Conservation (phyloP, 148 eudicot species). For the Oxyria digyna region DNA sequence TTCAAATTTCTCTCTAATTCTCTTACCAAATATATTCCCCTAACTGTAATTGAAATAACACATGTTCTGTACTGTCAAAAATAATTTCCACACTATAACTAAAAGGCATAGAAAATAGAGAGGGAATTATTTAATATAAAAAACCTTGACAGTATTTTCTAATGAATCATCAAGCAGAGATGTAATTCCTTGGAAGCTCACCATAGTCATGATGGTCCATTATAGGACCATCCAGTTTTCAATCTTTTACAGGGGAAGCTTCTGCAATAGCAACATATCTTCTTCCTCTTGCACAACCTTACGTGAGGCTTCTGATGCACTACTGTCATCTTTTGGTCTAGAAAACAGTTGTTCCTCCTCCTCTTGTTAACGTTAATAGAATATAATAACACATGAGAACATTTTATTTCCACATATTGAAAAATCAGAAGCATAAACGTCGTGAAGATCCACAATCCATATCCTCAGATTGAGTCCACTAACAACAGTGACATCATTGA, state of each 20-base stretch:
- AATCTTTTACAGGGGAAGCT: conserved; percentile 72
- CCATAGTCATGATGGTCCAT: conserved; percentile 98
- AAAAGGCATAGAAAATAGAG: no score
- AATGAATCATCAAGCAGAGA: background rate
- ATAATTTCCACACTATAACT: no score
- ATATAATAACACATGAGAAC: background rate
- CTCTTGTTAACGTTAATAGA: conserved; percentile 31
- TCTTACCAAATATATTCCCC: conserved; percentile 93
- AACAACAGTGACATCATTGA: conserved; percentile 94
- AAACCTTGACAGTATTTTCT: background rate
- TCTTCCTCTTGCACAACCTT: conserved; percentile 95
- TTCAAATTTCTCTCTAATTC: conserved; percentile 90
- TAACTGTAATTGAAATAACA: conserved; percentile 42
- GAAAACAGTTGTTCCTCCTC: conserved; percentile 94
- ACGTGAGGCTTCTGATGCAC: conserved; percentile 86
- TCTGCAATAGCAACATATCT: conserved; percentile 68
- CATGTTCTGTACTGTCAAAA: no score
- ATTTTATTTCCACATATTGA: background rate
- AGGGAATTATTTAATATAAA: background rate
- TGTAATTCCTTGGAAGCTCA: conserved; percentile 18
- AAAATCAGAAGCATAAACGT: background rate
- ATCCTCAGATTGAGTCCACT: conserved; percentile 96
- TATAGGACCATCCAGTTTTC: no score
- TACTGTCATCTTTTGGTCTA: conserved; percentile 68
- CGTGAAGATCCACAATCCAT: conserved; percentile 9